These are phyloP conservation scores for Brassica hybrid DNA, from an alignment of 441 rosid genomes.

Conservation along the genomic window DNA sequence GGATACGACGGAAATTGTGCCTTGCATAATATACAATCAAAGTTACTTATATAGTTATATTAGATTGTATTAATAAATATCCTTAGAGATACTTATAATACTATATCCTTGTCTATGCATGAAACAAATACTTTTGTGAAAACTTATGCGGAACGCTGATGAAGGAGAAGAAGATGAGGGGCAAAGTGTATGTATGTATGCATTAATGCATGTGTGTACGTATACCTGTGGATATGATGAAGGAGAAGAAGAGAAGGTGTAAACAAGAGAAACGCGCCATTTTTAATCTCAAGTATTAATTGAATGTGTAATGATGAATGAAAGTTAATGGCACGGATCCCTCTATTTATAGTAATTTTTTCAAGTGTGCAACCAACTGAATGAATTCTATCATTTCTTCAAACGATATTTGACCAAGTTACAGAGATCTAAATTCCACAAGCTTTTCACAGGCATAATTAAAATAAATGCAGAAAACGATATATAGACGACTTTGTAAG, in stretches of 20 bases:
- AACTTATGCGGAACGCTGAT: neutral
- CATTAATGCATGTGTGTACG: neutral
- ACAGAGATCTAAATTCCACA: neutral
- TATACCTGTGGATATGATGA: slow-evolving; percentile 29
- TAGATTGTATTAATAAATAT: neutral
- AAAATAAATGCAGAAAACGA: neutral
- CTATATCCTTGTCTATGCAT: neutral
- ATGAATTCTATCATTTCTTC: neutral
- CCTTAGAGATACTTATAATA: neutral
- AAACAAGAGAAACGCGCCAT: slow-evolving; percentile 26
- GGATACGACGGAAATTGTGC: slow-evolving; percentile 23
- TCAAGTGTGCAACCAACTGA: neutral
- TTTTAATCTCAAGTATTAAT: neutral
- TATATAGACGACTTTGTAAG: slow-evolving; percentile 12
- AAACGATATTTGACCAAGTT: neutral
- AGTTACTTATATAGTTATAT: neutral
- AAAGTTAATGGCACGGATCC: neutral
- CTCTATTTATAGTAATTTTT: slow-evolving; percentile 28
- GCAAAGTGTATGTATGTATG: neutral
- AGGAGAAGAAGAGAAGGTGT: slow-evolving; percentile 30
- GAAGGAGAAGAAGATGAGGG: neutral
- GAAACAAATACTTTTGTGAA: neutral
- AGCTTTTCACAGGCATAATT: neutral
- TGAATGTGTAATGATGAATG: slow-evolving; percentile 17
- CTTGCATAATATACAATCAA: slow-evolving; percentile 18